These are phyloP conservation scores for Diaporthe ampelina DNA, from an alignment of 2,329 filamentous ascomycete species.

Conservation along the genomic window DNA sequence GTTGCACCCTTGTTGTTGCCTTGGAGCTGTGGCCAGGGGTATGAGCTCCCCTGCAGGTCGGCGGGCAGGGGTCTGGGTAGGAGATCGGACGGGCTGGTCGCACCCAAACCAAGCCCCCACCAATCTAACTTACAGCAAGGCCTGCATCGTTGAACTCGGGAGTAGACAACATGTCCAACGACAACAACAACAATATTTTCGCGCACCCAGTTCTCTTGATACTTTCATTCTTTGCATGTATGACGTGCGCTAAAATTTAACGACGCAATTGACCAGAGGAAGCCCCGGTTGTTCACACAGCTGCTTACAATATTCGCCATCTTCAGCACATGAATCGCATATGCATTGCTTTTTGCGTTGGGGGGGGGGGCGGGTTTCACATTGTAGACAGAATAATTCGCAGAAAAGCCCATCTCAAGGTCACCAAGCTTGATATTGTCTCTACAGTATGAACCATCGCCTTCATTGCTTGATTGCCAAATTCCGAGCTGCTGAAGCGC, in stretches of 20 bases:
- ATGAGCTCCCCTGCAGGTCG: constrained; percentile 1
- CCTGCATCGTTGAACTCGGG: no score
- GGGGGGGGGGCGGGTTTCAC: no score
- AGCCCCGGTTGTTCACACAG: no score
- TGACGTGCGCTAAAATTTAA: no score
- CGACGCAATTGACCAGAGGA: no score
- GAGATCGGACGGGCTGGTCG: neutral
- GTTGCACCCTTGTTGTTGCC: neutral
- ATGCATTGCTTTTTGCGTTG: no score
- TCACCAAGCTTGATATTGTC: neutral
- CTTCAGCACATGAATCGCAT: neutral
- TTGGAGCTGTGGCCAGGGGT: neutral
- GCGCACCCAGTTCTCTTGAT: neutral
- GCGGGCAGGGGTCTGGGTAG: constrained; percentile 1
- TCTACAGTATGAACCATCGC: neutral
- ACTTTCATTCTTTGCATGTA: no score
- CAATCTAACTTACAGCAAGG: neutral
- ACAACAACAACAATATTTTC: neutral
- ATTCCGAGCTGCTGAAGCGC: neutral
- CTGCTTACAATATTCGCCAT: neutral
- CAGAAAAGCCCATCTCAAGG: neutral
- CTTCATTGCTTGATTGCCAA: no score
- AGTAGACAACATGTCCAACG: neutral
- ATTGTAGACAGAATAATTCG: no score
- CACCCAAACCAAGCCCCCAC: neutral